Percentiles rank a stretch among this genome's conserved stretches.
These are phyloP conservation scores for Hyparrhenia diplandra DNA, from an alignment of 176 grass and related monocot species.

Conservation along the genomic window DNA sequence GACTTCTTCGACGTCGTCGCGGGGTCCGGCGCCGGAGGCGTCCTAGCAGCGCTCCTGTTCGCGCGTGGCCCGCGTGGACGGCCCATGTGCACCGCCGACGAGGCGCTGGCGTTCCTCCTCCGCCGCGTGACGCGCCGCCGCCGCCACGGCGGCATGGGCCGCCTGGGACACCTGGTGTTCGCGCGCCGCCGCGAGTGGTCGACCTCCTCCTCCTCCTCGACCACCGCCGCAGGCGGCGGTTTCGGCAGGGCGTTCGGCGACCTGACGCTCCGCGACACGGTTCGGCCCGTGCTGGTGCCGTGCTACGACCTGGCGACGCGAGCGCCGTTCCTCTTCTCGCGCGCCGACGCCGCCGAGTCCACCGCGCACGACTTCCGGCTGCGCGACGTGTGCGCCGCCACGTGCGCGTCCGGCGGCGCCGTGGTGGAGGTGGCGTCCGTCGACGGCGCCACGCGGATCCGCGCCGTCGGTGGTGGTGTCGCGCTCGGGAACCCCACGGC, in stretches of 20 bases:
- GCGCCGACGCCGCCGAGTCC: conserved; percentile 61
- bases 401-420: conserved; percentile 33
- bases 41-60: conserved; percentile 68
- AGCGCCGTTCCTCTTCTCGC: conserved; percentile 81
- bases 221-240: background rate
- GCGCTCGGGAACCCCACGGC: conserved; percentile 79
- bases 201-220: background rate
- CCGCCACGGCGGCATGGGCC: too few species aligned
- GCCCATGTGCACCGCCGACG: conserved; percentile 58
- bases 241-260: conserved; percentile 47
- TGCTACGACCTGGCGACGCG: conserved; percentile 77
- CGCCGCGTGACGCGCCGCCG: conserved; percentile 24
- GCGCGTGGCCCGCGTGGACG: conserved; percentile 41
- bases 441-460: conserved; percentile 56
- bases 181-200: background rate
- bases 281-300: conserved; percentile 66
- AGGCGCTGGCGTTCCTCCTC: conserved; percentile 66
- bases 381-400: conserved; percentile 65
- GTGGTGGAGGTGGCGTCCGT: conserved; percentile 48
- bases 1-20: conserved; percentile 87
- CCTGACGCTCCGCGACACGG: conserved; percentile 64
- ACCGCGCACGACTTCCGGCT: conserved; percentile 67
- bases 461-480: conserved; percentile 51
- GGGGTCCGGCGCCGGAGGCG: conserved; percentile 79
- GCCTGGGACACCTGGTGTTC: background rate